These are phyloP conservation scores for Acephala macrosclerotiorum DNA, from an alignment of 2,329 filamentous ascomycete genomes.

Conservation along the genomic window DNA sequence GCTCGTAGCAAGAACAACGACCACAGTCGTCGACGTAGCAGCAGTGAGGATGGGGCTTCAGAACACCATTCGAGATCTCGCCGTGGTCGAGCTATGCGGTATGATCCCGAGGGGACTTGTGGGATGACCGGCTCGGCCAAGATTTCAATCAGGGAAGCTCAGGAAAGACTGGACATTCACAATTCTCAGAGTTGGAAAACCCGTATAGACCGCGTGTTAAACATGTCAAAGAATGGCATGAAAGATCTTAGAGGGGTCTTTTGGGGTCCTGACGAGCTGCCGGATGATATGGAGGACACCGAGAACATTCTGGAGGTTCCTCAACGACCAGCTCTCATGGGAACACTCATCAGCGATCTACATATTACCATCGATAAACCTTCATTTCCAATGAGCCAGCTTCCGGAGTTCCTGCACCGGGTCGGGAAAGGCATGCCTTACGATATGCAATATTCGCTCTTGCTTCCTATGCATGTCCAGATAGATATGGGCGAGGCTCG, in stretches of 20 bases:
- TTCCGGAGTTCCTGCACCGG: constrained; percentile 83
- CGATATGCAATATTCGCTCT: constrained; percentile 87
- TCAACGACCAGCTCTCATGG: constrained; percentile 83
- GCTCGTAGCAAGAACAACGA: constrained; percentile 41
- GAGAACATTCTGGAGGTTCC: constrained; percentile 89
- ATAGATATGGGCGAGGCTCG: constrained; percentile 90
- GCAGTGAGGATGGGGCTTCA: constrained; percentile 42
- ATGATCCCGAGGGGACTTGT: constrained; percentile 81
- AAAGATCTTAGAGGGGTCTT: constrained; percentile 81
- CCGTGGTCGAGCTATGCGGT: constrained; percentile 62
- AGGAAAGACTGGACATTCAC: constrained; percentile 75
- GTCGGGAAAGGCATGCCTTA: constrained; percentile 97
- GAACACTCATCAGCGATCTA: constrained; percentile 81
- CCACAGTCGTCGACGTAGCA: constrained; percentile 36
- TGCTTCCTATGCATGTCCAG: constrained; percentile 89
- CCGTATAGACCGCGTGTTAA: constrained; percentile 81
- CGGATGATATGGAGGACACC: constrained; percentile 81
- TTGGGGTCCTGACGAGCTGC: constrained; percentile 81
- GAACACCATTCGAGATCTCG: constrained; percentile 42
- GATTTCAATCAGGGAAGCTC: constrained; percentile 78
- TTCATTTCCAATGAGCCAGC: constrained; percentile 82
- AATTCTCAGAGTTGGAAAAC: constrained; percentile 93
- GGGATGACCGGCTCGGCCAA: constrained; percentile 76
- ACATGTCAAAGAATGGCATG: constrained; percentile 74
- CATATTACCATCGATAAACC: constrained; percentile 90